phyloP scores from a whole-genome alignment of 2,329 filamentous ascomycete genomes.

The Reticulascus tulasneorum region DNA sequence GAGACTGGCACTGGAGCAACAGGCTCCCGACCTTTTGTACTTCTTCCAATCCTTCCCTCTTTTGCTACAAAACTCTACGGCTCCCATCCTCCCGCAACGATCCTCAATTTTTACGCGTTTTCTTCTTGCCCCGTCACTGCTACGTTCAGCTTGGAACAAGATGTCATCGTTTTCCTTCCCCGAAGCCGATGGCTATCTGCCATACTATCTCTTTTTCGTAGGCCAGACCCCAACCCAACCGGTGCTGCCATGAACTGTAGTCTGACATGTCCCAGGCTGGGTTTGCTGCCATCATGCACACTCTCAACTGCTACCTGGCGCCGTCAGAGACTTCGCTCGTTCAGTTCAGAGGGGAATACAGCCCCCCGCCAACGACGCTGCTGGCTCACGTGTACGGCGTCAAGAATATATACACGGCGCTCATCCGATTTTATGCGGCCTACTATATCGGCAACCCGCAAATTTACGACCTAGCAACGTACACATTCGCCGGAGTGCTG shows the following conservation, averaged over 20 bases:
- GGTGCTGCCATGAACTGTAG: not conserved
- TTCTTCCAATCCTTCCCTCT: no score
- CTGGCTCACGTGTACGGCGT: conserved; percentile 29
- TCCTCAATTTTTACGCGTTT: no score
- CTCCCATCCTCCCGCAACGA: no score
- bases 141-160: no score
- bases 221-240: conserved; percentile 2
- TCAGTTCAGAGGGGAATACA: conserved; percentile 24
- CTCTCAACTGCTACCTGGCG: conserved; percentile 22
- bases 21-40: no score
- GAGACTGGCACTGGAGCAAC: no score
- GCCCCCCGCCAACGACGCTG: conserved; percentile 21
- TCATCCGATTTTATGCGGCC: conserved; percentile 29
- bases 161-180: no score
- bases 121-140: no score
- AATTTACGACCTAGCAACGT: conserved; percentile 26
- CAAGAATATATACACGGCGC: conserved; percentile 30
- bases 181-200: conserved; percentile 19
- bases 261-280: conserved; percentile 12
- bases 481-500: conserved; percentile 26
- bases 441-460: conserved; percentile 26
- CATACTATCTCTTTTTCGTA: conserved; percentile 25
- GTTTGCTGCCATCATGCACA: conserved; percentile 19
- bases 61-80: no score
- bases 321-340: conserved; percentile 14